A percentile compares a stretch with the other conserved stretches of the same genome.
phyloP scores from a whole-genome alignment of 768 basidiomycete species.

The Psilocybe azurescens region DNA sequence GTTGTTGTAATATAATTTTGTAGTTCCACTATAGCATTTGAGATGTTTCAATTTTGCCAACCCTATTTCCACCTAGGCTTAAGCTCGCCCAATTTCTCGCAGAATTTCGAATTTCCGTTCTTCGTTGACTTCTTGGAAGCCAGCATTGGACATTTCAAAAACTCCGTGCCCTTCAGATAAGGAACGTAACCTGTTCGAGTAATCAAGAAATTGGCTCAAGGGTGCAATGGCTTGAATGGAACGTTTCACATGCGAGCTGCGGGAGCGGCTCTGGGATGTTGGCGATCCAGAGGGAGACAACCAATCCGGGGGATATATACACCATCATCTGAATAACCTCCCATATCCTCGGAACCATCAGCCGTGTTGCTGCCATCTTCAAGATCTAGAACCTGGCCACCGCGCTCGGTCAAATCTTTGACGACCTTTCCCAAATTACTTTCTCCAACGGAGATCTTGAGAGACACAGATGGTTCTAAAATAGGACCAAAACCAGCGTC shows the following conservation, averaged over 20 bases:
- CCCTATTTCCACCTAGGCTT: conserved; percentile 20
- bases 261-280: conserved; percentile 27
- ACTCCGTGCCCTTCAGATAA: conserved; percentile 82
- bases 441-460: conserved; percentile 72
- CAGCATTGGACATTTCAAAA: conserved; percentile 82
- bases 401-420: conserved; percentile 84
- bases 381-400: conserved; percentile 80
- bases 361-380: conserved; percentile 44
- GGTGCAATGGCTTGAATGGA: conserved; percentile 77
- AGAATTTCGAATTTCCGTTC: conserved; percentile 73
- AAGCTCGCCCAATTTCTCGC: conserved; percentile 79
- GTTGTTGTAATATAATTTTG: background rate
- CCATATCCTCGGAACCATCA: conserved; percentile 42
- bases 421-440: conserved; percentile 77
- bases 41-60: too few species aligned
- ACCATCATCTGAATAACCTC: conserved; percentile 61
- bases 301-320: conserved; percentile 75
- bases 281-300: conserved; percentile 70
- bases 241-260: conserved; percentile 53
- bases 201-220: conserved; percentile 83
- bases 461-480: conserved; percentile 76
- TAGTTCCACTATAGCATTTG: background rate
- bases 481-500: conserved; percentile 73
- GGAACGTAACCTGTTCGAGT: conserved; percentile 77
- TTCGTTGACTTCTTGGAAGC: conserved; percentile 72